Evolutionary conservation across 495 filamentous ascomycete species (phyloP), one percentile per base, ranked within the genome.

Genomic region (Penicillium lividum): DNA sequence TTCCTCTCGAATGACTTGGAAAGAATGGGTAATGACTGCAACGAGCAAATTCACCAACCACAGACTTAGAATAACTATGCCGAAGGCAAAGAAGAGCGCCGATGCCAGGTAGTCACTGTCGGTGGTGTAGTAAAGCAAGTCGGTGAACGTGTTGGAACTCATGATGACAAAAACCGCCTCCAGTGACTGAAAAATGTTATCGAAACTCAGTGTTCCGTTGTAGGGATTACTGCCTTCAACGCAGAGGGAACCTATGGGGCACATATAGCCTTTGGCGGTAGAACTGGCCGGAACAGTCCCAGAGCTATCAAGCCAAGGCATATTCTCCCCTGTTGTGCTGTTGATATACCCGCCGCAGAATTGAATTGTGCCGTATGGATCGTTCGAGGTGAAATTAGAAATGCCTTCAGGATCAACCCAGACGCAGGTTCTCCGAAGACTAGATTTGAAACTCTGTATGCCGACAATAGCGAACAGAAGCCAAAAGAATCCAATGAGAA

Each of bases 91-190:
- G 74, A 92, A 96, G 7, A 94, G 73, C 7, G 93, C 90, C 5
- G 90, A 82, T 2, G 89, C 84, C 27, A 97, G 83, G 63, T 94
- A 97, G 64, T 99, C 94, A 55, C 89, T 95, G 68, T 96, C 85
- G 31, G 88, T 90, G 15, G 91, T 91, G 62, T 90, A 91, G 68
- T 99, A 98, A 69, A 99, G 88, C 31, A 99, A 73, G 67, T 97
- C 92, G 1, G 92, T 88, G 69, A 93, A 98, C 0, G 94, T 98
- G 73, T 99, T 99, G 15, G 91, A 91, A 62, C 89, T 96, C 91
- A 99, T 97, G 62, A 98, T 86, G 38, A 99, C 92, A 71, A 99
- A 99, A n/a, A 99, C 93, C 46, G 97, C 73, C 74, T 98, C 91
- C 30, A 97, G 73, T 3, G 92, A 96, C 53, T 96, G 85, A 7